Conservation (phyloP, 805 yeast genomes). For the Dipodascus albidus region DNA sequence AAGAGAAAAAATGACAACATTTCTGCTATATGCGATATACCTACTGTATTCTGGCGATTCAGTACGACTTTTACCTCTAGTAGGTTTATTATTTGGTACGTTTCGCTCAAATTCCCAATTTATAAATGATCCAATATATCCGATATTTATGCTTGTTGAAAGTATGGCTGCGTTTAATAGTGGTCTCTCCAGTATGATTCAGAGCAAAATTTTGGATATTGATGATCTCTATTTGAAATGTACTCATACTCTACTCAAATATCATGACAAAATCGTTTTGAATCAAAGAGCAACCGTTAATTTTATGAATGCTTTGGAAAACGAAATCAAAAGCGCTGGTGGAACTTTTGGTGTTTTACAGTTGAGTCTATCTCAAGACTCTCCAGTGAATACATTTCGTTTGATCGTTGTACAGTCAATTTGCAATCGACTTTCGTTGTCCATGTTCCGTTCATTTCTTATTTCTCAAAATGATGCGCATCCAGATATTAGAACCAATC, state of each 20-base stretch:
- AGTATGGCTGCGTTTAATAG: not conserved
- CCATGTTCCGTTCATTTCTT: not conserved
- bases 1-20: not conserved
- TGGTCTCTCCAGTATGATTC: not conserved
- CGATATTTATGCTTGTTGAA: not conserved
- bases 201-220: not conserved
- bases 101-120: not conserved
- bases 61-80: not conserved
- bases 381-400: not conserved
- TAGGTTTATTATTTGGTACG: not conserved
- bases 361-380: not conserved
- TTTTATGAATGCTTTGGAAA: not conserved
- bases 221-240: conserved; percentile 1
- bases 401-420: not conserved
- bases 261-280: not conserved
- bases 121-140: not conserved
- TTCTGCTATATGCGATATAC: not conserved
- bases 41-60: not conserved
- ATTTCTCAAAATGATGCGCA: not conserved
- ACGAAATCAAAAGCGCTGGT: not conserved
- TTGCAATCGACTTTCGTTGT: not conserved
- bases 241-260: not conserved
- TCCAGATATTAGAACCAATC: not conserved
- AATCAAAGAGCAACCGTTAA: not conserved
- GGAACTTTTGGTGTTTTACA: conserved; percentile 1